Base-by-base conservation (phyloP, 177 flowering plant species). In the Telopea speciosissima region DNA sequence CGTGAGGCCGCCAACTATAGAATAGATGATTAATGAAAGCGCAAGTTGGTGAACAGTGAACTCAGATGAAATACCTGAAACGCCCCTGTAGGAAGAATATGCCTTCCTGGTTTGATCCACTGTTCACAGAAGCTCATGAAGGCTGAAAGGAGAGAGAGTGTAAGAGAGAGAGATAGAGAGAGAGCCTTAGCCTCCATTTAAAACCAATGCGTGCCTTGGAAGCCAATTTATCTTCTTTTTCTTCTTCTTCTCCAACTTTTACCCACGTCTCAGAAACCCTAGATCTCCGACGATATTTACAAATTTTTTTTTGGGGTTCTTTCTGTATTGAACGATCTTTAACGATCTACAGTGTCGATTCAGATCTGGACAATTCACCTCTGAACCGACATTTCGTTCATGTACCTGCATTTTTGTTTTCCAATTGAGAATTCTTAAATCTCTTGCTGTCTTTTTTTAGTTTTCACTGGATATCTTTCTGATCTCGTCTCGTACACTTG, bases 151-250 rank as follows among this genome's bases (percentile, higher is more conserved):
- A 71, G 26, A 63, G 42, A 54, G 73, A 71, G 68, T n/a, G n/a
- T n/a, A n/a, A n/a, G n/a, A n/a, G n/a, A n/a, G n/a, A n/a, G n/a
- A n/a, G n/a, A n/a, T n/a, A n/a, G n/a, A n/a, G n/a, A n/a, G n/a
- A n/a, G n/a, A n/a, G n/a, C 16, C 33, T 31, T 5, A 67, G 74
- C 74, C 80, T 65, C 79, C 81, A 70, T 76, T 78, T 72, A 78
- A 73, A 79, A 69, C 75, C 78, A 67, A 76, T 68, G 79, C 83
- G 83, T 80, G 70, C 24, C 74, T 44, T 45, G 44, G 77, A 82
- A 74, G 83, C 80, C 76, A 72, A 19, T 52, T 19, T 52, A 14
- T 52, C 58, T 52, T 52, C 17, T 4, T 65, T 66, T 36, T 58
- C 68, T 61, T 19, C 59, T 66, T 40, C 70, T 52, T 24, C 26